A percentile compares a stretch with the other conserved stretches of the same genome.
phyloP scores from a whole-genome alignment of 116 monocot species.

The Iris pallida region DNA sequence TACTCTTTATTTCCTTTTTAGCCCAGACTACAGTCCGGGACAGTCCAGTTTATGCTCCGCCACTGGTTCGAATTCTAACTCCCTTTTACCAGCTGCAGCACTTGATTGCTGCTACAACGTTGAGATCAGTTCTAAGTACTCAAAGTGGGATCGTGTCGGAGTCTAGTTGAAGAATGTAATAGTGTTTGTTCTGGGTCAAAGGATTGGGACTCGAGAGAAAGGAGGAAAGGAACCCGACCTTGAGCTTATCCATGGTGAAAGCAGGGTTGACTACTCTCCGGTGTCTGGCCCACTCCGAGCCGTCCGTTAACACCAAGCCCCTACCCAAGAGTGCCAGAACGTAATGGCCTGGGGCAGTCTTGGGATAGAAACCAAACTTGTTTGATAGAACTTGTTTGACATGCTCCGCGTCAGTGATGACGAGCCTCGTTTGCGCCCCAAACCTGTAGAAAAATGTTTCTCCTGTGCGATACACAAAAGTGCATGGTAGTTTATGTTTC shows the following conservation, averaged over 20 bases:
- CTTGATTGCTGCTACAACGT: too few species aligned
- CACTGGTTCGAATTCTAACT: too few species aligned
- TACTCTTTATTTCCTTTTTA: too few species aligned
- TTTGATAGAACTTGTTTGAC: constrained; percentile 49
- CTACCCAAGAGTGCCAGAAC: constrained; percentile 30
- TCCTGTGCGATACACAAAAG: constrained; percentile 18
- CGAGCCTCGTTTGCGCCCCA: constrained; percentile 22
- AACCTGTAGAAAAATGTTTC: constrained; percentile 36
- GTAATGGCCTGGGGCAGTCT: constrained; percentile 1
- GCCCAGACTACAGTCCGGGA: too few species aligned
- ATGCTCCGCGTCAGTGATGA: constrained; percentile 32
- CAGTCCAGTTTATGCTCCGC: too few species aligned
- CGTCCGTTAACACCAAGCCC: constrained; percentile 32
- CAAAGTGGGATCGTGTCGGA: too few species aligned
- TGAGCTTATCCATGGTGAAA: constrained; percentile 50
- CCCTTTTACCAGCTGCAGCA: too few species aligned
- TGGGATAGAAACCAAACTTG: constrained; percentile 46
- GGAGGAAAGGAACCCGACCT: constrained; percentile 19
- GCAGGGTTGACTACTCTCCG: constrained; percentile 40
- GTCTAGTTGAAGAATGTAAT: too few species aligned
- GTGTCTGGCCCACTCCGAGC: constrained; percentile 44
- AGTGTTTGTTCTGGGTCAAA: too few species aligned
- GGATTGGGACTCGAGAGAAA: too few species aligned
- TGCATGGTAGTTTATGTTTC: too few species aligned
- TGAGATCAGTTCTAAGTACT: too few species aligned